Percentiles rank a stretch among this genome's conserved stretches.
Conservation (phyloP, 1,284 basidiomycete species). For the Vanrija sp. region DNA sequence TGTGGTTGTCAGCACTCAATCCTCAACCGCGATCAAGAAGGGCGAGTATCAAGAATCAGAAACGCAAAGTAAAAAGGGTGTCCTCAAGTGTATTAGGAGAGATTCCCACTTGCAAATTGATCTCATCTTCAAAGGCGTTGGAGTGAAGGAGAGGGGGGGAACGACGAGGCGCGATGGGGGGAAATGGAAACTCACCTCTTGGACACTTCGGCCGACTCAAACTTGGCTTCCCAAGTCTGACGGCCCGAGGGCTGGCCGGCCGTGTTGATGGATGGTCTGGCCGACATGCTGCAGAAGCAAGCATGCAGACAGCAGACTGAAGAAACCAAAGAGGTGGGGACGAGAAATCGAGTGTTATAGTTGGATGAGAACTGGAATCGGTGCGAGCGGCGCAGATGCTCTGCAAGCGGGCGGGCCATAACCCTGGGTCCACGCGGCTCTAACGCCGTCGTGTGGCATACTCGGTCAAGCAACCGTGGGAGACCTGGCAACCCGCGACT, state of each 20-base stretch:
- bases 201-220: conserved; percentile 50
- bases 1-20: conserved; percentile 34
- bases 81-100: conserved; percentile 56
- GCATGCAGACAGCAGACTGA: not conserved
- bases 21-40: not conserved
- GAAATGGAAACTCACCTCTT: conserved; percentile 52
- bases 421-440: too few relatives aligned
- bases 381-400: not conserved
- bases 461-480: too few relatives aligned
- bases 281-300: conserved; percentile 10
- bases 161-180: conserved; percentile 8
- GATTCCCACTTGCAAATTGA: conserved; percentile 58
- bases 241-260: conserved; percentile 16
- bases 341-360: not conserved
- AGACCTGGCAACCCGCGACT: too few relatives aligned
- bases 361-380: not conserved
- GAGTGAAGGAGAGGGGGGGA: conserved; percentile 8
- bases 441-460: too few relatives aligned
- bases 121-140: conserved; percentile 50
- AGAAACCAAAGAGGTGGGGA: not conserved
- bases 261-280: conserved; percentile 8
- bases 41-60: conserved; percentile 45
- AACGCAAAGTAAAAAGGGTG: conserved; percentile 48
- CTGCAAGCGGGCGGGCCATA: too few relatives aligned
- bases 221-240: conserved; percentile 50